Conservation (phyloP, 495 filamentous ascomycete genomes). For the Parachaetomium inaequale region DNA sequence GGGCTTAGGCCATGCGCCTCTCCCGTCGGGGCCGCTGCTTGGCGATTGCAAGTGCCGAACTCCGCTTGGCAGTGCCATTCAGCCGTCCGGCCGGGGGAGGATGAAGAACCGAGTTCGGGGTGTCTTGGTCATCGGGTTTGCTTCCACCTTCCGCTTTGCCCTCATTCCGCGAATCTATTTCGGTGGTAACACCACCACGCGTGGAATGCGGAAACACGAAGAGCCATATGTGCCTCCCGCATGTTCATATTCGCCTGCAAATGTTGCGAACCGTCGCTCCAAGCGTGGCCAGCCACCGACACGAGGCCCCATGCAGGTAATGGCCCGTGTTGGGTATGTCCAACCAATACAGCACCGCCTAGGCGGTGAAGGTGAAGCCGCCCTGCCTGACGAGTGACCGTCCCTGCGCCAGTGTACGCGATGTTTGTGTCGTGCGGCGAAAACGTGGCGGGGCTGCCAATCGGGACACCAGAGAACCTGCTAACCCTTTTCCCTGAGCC, state of each 20-base stretch:
- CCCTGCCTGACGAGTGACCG: not conserved
- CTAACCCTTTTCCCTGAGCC: constrained; percentile 45
- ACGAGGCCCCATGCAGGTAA: not conserved
- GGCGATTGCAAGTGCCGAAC: constrained; percentile 5
- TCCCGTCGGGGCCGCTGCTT: constrained; percentile 9
- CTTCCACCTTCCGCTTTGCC: constrained; percentile 4
- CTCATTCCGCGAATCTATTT: not conserved
- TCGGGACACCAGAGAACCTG: not conserved
- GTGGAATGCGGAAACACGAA: not conserved
- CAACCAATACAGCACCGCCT: not conserved
- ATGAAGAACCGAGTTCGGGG: not conserved
- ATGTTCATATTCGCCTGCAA: not conserved
- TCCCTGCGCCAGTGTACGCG: not conserved
- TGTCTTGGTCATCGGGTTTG: not conserved
- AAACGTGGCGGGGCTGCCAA: not conserved
- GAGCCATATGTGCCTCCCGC: not conserved
- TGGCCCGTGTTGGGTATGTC: not conserved
- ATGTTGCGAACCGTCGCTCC: constrained; percentile 1
- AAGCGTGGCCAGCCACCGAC: constrained; percentile 9
- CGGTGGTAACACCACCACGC: not conserved
- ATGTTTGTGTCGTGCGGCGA: constrained; percentile 6
- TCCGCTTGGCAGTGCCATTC: not conserved
- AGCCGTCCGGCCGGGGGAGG: not conserved
- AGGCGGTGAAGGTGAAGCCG: not conserved
- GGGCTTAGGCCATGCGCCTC: constrained; percentile 10